A percentile compares a stretch with the other conserved stretches of the same genome.
These are phyloP conservation scores for Yamadazyma songkhlaensis DNA, from an alignment of 1,139 yeast genomes.

Conservation along the genomic window DNA sequence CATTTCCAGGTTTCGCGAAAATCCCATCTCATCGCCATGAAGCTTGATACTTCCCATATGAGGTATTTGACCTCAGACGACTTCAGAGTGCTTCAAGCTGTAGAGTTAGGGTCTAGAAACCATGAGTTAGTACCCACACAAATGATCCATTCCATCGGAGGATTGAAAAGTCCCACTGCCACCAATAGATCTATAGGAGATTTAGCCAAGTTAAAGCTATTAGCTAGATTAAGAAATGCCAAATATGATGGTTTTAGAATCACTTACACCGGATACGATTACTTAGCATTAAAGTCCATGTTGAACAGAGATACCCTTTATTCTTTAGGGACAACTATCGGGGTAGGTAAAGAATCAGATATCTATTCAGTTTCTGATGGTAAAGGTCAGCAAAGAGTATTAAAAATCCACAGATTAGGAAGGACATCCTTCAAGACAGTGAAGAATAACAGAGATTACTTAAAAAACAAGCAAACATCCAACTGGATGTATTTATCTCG, in stretches of 20 bases:
- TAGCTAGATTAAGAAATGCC: slow-evolving; percentile 78
- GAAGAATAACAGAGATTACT: slow-evolving; percentile 88
- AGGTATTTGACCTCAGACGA: slow-evolving; percentile 88
- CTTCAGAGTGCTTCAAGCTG: slow-evolving; percentile 84
- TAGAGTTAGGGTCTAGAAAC: slow-evolving; percentile 85
- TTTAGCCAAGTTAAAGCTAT: slow-evolving; percentile 78
- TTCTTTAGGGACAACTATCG: slow-evolving; percentile 84
- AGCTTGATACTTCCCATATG: slow-evolving; percentile 90
- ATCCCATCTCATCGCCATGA: slow-evolving; percentile 48
- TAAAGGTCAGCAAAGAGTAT: slow-evolving; percentile 61
- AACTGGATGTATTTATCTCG: slow-evolving; percentile 93
- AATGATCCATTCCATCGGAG: slow-evolving; percentile 77
- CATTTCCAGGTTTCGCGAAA: slow-evolving; percentile 1
- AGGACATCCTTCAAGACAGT: slow-evolving; percentile 91
- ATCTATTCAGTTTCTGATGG: slow-evolving; percentile 82
- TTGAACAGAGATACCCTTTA: slow-evolving; percentile 68
- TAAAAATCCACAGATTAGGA: slow-evolving; percentile 91
- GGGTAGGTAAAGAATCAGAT: slow-evolving; percentile 97
- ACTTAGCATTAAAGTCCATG: slow-evolving; percentile 82
- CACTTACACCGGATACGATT: slow-evolving; percentile 88
- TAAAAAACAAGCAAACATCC: slow-evolving; percentile 62
- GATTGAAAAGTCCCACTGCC: slow-evolving; percentile 71
- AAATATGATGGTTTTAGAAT: slow-evolving; percentile 90
- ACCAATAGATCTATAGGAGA: slow-evolving; percentile 79
- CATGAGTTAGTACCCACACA: slow-evolving; percentile 94